phyloP scores from a whole-genome alignment of 2,329 filamentous ascomycete genomes.

The Sclerotinia spermophila region DNA sequence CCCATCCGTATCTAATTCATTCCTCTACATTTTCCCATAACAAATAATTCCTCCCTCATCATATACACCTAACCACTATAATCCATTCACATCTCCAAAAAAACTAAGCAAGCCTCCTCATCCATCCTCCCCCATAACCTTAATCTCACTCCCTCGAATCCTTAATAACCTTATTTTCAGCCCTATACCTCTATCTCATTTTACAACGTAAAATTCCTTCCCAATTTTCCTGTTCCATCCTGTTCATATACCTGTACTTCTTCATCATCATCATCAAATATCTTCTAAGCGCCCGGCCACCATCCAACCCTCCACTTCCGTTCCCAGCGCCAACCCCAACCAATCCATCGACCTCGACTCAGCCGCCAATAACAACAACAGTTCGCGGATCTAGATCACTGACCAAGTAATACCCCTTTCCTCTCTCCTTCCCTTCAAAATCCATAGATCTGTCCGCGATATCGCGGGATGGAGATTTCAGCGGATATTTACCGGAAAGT shows the following conservation, averaged over 20 bases:
- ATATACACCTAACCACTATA: neutral
- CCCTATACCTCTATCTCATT: neutral
- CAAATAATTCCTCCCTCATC: neutral
- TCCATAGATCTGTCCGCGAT: too few species aligned
- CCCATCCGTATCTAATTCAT: neutral
- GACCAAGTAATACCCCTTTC: too few species aligned
- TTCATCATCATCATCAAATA: neutral
- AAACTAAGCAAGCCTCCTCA: neutral
- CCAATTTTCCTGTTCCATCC: too few species aligned
- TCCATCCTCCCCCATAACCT: neutral
- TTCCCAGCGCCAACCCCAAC: neutral
- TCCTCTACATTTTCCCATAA: neutral
- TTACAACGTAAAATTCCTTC: too few species aligned
- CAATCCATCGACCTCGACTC: too few species aligned
- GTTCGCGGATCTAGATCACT: too few species aligned
- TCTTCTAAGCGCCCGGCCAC: neutral
- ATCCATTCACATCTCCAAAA: rapidly evolving
- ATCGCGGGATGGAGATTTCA: neutral
- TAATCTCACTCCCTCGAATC: too few species aligned
- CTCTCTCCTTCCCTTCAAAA: too few species aligned
- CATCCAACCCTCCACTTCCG: too few species aligned
- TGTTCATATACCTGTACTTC: neutral
- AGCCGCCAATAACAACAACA: too few species aligned
- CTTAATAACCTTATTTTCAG: neutral
- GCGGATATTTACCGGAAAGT: neutral